phyloP scores from a whole-genome alignment of 371 early-diverging fungal genomes.

The Mucor plumbeus region DNA sequence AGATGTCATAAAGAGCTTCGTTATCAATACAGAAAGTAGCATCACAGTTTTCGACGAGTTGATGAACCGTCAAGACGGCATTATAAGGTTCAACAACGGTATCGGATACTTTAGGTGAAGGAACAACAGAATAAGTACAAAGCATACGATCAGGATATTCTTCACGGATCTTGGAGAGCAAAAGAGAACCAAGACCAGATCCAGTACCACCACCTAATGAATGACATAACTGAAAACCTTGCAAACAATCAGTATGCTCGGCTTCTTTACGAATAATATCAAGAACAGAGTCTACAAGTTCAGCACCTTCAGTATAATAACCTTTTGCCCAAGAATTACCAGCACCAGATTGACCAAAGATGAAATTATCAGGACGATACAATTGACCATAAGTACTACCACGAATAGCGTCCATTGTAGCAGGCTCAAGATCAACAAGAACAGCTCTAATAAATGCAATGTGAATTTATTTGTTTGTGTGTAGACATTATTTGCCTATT shows the following conservation, averaged over 20 bases:
- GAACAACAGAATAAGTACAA: constrained; percentile 92
- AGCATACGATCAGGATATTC: constrained; percentile 95
- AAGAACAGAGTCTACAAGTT: constrained; percentile 81
- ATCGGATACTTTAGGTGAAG: constrained; percentile 85
- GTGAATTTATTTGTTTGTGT: neutral
- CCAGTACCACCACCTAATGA: constrained; percentile 93
- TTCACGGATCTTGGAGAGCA: constrained; percentile 89
- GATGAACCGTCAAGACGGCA: constrained; percentile 87
- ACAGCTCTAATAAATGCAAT: constrained; percentile 77
- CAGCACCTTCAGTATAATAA: constrained; percentile 93
- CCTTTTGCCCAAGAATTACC: constrained; percentile 96
- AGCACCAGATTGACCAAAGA: constrained; percentile 88
- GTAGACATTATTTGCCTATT: neutral
- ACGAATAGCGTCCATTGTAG: constrained; percentile 97
- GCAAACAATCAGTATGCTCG: constrained; percentile 83
- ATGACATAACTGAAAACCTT: constrained; percentile 90
- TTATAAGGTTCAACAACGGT: constrained; percentile 96
- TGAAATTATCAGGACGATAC: constrained; percentile 89
- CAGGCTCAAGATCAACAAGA: constrained; percentile 98
- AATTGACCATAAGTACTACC: constrained; percentile 69
- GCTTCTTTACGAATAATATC: constrained; percentile 88
- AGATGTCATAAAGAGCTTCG: constrained; percentile 94
- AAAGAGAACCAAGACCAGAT: constrained; percentile 42
- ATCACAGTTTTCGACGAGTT: constrained; percentile 91
- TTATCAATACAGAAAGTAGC: constrained; percentile 99